phyloP scores from a whole-genome alignment of 768 basidiomycete genomes.

The Tubosaeta sp. region DNA sequence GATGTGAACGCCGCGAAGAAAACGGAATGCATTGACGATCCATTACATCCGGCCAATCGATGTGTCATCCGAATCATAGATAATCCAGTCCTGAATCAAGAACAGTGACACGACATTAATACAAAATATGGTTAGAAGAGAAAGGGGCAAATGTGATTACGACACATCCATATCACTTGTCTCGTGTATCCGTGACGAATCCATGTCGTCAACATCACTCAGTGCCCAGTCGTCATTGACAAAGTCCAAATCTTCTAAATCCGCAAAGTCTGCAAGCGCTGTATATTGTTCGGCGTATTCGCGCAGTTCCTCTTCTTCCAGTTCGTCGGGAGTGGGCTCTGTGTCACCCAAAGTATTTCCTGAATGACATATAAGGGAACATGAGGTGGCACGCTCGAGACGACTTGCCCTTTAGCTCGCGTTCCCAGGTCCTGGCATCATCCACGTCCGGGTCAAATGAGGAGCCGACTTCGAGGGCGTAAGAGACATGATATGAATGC shows the following conservation, averaged over 20 bases:
- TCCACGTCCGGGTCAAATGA: constrained; percentile 75
- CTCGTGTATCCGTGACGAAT: neutral
- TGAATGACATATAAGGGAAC: constrained; percentile 3
- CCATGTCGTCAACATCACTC: constrained; percentile 20
- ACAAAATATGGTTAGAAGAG: constrained; percentile 2
- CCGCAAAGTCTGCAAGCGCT: constrained; percentile 44
- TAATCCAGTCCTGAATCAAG: neutral
- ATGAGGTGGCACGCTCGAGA: neutral
- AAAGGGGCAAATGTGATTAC: constrained; percentile 7
- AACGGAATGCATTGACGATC: neutral
- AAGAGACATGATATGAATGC: constrained; percentile 60
- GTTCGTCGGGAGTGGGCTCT: constrained; percentile 40
- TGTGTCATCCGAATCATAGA: neutral
- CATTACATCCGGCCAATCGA: neutral
- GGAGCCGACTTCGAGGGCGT: constrained; percentile 65
- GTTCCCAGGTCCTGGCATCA: constrained; percentile 58
- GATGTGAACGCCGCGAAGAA: no score
- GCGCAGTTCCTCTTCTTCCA: constrained; percentile 53
- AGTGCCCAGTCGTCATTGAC: constrained; percentile 10
- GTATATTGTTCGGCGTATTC: constrained; percentile 56
- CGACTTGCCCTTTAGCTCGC: constrained; percentile 43
- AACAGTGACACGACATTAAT: constrained; percentile 1
- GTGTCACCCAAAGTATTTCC: constrained; percentile 4
- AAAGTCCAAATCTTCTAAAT: constrained; percentile 40
- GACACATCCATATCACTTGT: constrained; percentile 26